phyloP scores from a whole-genome alignment of 805 yeast species.

The Candida mattraensis region DNA sequence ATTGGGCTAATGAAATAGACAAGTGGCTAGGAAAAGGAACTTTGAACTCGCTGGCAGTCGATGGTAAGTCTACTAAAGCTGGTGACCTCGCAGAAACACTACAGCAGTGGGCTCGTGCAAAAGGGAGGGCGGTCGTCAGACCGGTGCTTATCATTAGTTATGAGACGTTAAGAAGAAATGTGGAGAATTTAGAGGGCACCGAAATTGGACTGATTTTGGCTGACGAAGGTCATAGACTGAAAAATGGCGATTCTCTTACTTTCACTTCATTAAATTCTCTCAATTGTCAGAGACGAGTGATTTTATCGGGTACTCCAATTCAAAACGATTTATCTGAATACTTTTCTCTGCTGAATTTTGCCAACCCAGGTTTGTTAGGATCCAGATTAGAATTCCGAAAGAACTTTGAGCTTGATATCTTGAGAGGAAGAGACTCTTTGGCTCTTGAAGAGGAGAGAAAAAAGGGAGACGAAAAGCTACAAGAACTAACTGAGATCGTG shows the following conservation, averaged over 20 bases:
- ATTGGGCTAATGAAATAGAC: conserved; percentile 95
- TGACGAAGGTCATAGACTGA: conserved; percentile 81
- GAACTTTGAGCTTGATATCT: conserved; percentile 77
- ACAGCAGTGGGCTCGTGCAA: conserved; percentile 82
- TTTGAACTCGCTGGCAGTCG: conserved; percentile 83
- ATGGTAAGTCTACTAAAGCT: conserved; percentile 80
- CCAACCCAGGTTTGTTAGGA: conserved; percentile 92
- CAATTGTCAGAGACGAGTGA: conserved; percentile 84
- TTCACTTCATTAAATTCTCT: conserved; percentile 84
- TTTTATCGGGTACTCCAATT: conserved; percentile 94
- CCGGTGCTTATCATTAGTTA: conserved; percentile 94
- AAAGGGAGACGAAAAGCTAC: conserved; percentile 66
- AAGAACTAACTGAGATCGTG: conserved; percentile 71
- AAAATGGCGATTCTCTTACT: conserved; percentile 89
- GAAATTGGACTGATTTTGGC: conserved; percentile 86
- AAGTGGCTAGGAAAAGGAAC: conserved; percentile 97
- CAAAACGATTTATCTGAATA: conserved; percentile 95
- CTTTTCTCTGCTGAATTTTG: conserved; percentile 84
- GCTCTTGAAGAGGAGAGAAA: conserved; percentile 78
- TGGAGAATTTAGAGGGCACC: conserved; percentile 67
- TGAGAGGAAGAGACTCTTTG: conserved; percentile 84
- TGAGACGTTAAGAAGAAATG: conserved; percentile 88
- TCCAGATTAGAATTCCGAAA: conserved; percentile 79
- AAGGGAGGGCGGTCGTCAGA: conserved; percentile 83
- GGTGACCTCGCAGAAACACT: conserved; percentile 67